Percentiles rank a stretch among this genome's conserved stretches.
These are phyloP conservation scores for Colletotrichum spinosum DNA, from an alignment of 2,329 filamentous ascomycete species.

Conservation along the genomic window DNA sequence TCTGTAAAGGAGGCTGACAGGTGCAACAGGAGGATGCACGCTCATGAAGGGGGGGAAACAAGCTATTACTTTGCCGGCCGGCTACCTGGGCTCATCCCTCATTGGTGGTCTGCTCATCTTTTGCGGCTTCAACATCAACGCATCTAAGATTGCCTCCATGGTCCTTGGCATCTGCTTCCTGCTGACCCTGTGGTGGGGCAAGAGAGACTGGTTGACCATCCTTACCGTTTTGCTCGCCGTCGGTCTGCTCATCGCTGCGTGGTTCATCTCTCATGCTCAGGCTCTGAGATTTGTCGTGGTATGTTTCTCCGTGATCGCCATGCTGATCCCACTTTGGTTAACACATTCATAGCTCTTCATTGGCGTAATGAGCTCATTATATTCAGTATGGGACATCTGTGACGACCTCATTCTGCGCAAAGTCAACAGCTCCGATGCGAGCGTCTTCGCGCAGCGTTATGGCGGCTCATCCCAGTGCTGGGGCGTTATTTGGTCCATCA, in stretches of 20 bases:
- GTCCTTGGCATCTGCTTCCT: constrained; percentile 80
- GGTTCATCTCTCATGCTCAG: constrained; percentile 84
- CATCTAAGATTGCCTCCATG: constrained; percentile 82
- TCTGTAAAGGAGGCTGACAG: neutral
- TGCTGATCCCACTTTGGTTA: neutral
- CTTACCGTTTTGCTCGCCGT: constrained; percentile 76
- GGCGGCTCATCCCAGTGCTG: constrained; percentile 85
- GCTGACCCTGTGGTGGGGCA: constrained; percentile 85
- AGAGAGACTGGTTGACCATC: constrained; percentile 82
- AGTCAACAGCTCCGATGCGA: constrained; percentile 83
- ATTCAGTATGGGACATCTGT: constrained; percentile 88
- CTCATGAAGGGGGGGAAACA: constrained; percentile 79
- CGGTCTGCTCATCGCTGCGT: constrained; percentile 77
- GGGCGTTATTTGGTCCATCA: constrained; percentile 82
- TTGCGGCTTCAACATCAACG: constrained; percentile 84
- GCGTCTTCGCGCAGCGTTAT: constrained; percentile 81
- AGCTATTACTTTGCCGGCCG: constrained; percentile 79
- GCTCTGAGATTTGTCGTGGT: constrained; percentile 78
- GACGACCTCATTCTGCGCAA: constrained; percentile 85
- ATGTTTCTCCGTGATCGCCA: constrained; percentile 42
- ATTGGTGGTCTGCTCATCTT: constrained; percentile 84
- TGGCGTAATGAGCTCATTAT: constrained; percentile 83
- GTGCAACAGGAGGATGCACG: constrained; percentile 68
- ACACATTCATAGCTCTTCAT: constrained; percentile 72
- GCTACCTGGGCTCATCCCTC: constrained; percentile 81